Conservation (phyloP, 2,329 filamentous ascomycete genomes). For the Penicillium frequentans region DNA sequence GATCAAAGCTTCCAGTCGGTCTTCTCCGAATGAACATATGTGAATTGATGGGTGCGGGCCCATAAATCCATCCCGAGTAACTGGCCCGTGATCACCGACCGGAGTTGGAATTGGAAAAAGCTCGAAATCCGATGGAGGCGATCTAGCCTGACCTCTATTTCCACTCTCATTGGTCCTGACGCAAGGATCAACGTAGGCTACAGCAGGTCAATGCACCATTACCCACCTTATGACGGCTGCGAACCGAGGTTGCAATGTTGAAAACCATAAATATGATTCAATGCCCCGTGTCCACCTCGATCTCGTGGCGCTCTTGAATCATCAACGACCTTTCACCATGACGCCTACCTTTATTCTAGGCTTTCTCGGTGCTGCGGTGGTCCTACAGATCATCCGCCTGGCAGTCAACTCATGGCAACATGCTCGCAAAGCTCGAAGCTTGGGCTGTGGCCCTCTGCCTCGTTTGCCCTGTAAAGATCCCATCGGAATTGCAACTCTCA, state of each 20-base stretch:
- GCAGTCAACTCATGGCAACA: conserved; percentile 25
- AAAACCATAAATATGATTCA: not conserved
- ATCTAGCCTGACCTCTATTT: conserved; percentile 7
- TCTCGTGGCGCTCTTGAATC: not conserved
- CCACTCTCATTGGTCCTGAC: conserved; percentile 5
- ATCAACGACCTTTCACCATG: conserved; percentile 9
- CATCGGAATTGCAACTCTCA: conserved; percentile 26
- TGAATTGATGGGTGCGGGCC: not conserved
- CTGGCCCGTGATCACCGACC: not conserved
- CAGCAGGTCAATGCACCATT: not conserved
- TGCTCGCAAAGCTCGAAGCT: conserved; percentile 25
- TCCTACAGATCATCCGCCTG: conserved; percentile 24
- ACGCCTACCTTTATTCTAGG: conserved; percentile 19
- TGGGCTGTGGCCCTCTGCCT: conserved; percentile 26
- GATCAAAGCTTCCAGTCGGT: not conserved
- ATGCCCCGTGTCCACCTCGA: not conserved
- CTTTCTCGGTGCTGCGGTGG: conserved; percentile 24
- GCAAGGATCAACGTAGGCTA: not conserved
- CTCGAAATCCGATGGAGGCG: conserved; percentile 6
- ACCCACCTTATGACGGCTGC: not conserved
- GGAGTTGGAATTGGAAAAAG: conserved; percentile 8
- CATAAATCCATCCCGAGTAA: not conserved
- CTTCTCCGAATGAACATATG: not conserved
- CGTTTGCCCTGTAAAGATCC: conserved; percentile 27
- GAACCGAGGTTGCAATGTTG: not conserved